Percentiles rank a stretch among this genome's conserved stretches.
phyloP scores from a whole-genome alignment of 805 yeast species.

The Starmerella ratchasimensis region DNA sequence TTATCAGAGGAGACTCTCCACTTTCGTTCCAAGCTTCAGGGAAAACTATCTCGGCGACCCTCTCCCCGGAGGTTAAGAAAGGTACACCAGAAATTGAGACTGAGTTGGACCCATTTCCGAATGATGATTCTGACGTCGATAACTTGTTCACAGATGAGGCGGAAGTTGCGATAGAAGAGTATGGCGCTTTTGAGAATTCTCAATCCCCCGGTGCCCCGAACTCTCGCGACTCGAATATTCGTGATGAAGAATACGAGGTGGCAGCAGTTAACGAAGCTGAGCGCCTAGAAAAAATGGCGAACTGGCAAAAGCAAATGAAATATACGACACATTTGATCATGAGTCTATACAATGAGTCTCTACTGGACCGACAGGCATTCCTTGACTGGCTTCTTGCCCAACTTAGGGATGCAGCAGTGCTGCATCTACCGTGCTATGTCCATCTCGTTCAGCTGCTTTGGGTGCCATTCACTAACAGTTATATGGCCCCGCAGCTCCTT shows the following conservation, averaged over 20 bases:
- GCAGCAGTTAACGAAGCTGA: background rate
- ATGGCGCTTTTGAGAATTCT: no score
- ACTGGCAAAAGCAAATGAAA: slow-evolving; percentile 39
- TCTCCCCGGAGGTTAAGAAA: no score
- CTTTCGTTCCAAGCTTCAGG: no score
- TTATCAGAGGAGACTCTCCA: no score
- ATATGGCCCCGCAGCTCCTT: slow-evolving; percentile 7
- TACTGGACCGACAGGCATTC: slow-evolving; percentile 50
- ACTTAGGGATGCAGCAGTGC: slow-evolving; percentile 31
- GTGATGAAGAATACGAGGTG: background rate
- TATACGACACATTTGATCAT: slow-evolving; percentile 49
- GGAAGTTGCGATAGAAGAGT: no score
- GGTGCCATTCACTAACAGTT: slow-evolving; percentile 36
- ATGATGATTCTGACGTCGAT: background rate
- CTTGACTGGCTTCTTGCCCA: slow-evolving; percentile 49
- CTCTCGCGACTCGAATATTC: no score
- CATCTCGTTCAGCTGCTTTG: slow-evolving; percentile 55
- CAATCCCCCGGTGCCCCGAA: background rate
- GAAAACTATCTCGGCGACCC: no score
- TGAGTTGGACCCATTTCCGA: no score
- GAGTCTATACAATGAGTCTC: slow-evolving; percentile 51
- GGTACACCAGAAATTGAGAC: no score
- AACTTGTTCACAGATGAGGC: slow-evolving; percentile 1
- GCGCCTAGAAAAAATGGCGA: no score
- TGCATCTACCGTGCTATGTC: slow-evolving; percentile 35